phyloP scores from a whole-genome alignment of 305 asterid genomes.

The Fraxinus dipetala region DNA sequence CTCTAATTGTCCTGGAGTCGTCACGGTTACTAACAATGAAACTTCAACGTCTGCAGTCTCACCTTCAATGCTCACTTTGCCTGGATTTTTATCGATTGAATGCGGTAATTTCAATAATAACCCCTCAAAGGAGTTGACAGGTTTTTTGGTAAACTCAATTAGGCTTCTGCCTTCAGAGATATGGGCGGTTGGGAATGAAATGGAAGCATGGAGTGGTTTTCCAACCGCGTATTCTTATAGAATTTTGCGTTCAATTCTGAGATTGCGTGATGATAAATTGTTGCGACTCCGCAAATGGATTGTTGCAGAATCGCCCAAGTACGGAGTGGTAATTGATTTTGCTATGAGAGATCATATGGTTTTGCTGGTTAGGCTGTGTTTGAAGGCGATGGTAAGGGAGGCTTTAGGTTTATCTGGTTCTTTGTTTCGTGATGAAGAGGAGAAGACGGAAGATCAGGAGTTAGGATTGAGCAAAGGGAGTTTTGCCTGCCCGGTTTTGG shows the following conservation, averaged over 20 bases:
- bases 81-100: constrained; percentile 37
- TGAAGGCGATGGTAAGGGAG: constrained; percentile 60
- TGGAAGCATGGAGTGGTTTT: constrained; percentile 53
- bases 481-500: constrained; percentile 52
- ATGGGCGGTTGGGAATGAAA: constrained; percentile 58
- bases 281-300: constrained; percentile 54
- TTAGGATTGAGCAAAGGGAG: constrained; percentile 27
- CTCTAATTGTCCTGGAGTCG: constrained; percentile 65
- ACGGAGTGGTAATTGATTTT: constrained; percentile 62
- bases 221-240: constrained; percentile 54
- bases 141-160: constrained; percentile 19
- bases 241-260: constrained; percentile 47
- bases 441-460: constrained; percentile 18
- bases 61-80: constrained; percentile 52
- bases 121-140: not conserved
- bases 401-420: constrained; percentile 39
- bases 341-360: constrained; percentile 61
- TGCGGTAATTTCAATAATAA: constrained; percentile 38
- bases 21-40: constrained; percentile 29
- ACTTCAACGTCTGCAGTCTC: constrained; percentile 22
- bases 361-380: constrained; percentile 60
- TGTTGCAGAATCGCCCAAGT: constrained; percentile 47
- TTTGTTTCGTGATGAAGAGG: constrained; percentile 22
- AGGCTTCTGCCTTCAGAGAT: constrained; percentile 72
- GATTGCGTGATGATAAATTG: constrained; percentile 31